phyloP scores from a whole-genome alignment of 805 yeast species.

The Suhomyces prunicola region DNA sequence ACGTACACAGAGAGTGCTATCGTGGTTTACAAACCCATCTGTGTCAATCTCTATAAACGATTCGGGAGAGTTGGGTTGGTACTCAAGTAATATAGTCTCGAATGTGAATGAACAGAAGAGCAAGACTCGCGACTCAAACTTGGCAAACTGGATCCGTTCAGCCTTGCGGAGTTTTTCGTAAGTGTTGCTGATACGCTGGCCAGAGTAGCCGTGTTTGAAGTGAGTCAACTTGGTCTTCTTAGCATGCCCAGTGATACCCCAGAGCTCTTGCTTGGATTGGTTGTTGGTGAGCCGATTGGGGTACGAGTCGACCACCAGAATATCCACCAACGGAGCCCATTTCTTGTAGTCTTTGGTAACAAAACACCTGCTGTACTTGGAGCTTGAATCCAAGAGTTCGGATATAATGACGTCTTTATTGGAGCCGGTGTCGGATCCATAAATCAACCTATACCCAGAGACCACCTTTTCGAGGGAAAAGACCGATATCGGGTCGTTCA shows the following conservation, averaged over 20 bases:
- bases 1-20: slow-evolving; percentile 14
- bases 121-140: slow-evolving; percentile 16
- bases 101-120: slow-evolving; percentile 38
- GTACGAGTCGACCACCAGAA: slow-evolving; percentile 30
- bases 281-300: slow-evolving; percentile 15
- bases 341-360: slow-evolving; percentile 33
- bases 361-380: slow-evolving; percentile 21
- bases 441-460: slow-evolving; percentile 25
- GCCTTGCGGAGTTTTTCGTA: slow-evolving; percentile 33
- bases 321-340: slow-evolving; percentile 49
- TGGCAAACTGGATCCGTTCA: slow-evolving; percentile 15
- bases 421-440: slow-evolving; percentile 40
- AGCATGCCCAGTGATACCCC: slow-evolving; percentile 40
- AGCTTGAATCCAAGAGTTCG: slow-evolving; percentile 15
- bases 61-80: slow-evolving; percentile 19
- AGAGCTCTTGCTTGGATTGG: slow-evolving; percentile 35
- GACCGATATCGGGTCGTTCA: slow-evolving; percentile 35
- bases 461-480: slow-evolving; percentile 24
- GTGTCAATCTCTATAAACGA: slow-evolving; percentile 25
- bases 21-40: slow-evolving; percentile 10
- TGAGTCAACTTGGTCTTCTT: slow-evolving; percentile 32
- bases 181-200: slow-evolving; percentile 21
- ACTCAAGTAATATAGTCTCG: slow-evolving; percentile 35
- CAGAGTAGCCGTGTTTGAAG: slow-evolving; percentile 30
- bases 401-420: slow-evolving; percentile 34